Evolutionary conservation across 2,329 filamentous ascomycete genomes (phyloP).

Genomic region (Beauveria bassiana): DNA sequence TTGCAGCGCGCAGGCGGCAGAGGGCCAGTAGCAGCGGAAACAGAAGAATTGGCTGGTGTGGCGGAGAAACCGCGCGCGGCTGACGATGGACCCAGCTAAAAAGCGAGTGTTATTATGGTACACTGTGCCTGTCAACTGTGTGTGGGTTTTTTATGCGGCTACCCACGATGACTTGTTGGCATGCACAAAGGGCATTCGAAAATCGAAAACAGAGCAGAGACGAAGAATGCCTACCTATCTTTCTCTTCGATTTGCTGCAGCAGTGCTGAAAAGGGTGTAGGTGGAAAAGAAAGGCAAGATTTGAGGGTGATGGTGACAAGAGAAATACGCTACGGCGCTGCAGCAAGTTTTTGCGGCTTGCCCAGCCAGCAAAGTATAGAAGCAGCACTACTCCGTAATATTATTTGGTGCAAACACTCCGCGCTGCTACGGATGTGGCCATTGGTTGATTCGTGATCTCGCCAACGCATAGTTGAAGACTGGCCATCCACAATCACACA

Average conservation of each 20-base stretch:
- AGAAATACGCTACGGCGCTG: too few species aligned
- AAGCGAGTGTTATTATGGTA: neutral
- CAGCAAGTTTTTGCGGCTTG: too few species aligned
- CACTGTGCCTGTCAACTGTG: too few species aligned
- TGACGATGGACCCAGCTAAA: constrained; percentile 3
- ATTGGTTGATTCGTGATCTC: neutral
- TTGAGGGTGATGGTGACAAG: too few species aligned
- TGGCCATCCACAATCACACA: neutral
- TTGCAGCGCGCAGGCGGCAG: neutral
- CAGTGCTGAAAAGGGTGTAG: neutral
- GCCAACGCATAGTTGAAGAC: neutral
- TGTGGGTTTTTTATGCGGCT: too few species aligned
- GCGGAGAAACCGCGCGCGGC: constrained; percentile 9
- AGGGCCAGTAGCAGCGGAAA: neutral
- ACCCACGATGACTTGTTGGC: too few species aligned
- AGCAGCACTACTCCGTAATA: too few species aligned
- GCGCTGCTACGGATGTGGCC: neutral
- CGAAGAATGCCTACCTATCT: neutral
- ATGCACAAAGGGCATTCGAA: too few species aligned
- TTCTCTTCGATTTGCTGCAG: neutral
- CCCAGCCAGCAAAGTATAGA: too few species aligned
- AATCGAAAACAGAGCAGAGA: too few species aligned
- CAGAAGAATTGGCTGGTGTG: neutral
- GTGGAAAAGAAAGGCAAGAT: neutral
- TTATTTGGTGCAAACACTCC: neutral